phyloP scores from a whole-genome alignment of 2,329 filamentous ascomycete genomes.

The Diaporthe eres region DNA sequence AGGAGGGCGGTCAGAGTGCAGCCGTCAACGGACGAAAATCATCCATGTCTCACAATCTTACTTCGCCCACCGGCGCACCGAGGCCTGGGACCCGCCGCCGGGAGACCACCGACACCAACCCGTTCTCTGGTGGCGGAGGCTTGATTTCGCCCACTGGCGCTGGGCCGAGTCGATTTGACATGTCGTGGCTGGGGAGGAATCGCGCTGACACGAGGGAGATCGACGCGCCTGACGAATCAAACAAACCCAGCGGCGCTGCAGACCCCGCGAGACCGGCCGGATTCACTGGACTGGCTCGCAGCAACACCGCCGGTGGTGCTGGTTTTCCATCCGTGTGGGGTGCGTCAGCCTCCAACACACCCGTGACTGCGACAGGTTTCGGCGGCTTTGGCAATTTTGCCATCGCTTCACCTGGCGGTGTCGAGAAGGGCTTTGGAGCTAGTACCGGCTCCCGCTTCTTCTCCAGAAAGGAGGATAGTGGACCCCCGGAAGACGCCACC shows the following conservation, averaged over 20 bases:
- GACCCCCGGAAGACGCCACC: conserved; percentile 75
- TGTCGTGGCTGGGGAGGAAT: conserved; percentile 70
- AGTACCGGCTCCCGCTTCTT: conserved; percentile 74
- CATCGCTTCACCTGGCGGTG: conserved; percentile 69
- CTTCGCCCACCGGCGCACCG: conserved; percentile 79
- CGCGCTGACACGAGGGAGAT: conserved; percentile 67
- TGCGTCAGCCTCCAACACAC: conserved; percentile 66
- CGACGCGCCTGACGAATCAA: conserved; percentile 68
- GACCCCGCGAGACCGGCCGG: conserved; percentile 50
- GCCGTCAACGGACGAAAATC: conserved; percentile 80
- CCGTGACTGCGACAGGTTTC: conserved; percentile 77
- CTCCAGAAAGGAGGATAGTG: conserved; percentile 66
- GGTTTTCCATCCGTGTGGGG: conserved; percentile 63
- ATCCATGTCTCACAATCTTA: conserved; percentile 83
- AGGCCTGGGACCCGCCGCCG: conserved; percentile 85
- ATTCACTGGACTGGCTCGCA: conserved; percentile 66
- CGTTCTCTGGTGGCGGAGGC: conserved; percentile 62
- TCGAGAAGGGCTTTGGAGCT: conserved; percentile 82
- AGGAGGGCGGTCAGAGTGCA: conserved; percentile 70
- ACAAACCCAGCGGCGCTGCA: conserved; percentile 48
- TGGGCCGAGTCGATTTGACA: conserved; percentile 71
- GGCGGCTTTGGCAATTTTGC: conserved; percentile 94
- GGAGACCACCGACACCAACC: conserved; percentile 83
- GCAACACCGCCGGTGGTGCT: conserved; percentile 65
- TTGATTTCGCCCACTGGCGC: conserved; percentile 70